Base-by-base conservation (phyloP, 305 asterid genomes). In the Fraxinus latifolia region DNA sequence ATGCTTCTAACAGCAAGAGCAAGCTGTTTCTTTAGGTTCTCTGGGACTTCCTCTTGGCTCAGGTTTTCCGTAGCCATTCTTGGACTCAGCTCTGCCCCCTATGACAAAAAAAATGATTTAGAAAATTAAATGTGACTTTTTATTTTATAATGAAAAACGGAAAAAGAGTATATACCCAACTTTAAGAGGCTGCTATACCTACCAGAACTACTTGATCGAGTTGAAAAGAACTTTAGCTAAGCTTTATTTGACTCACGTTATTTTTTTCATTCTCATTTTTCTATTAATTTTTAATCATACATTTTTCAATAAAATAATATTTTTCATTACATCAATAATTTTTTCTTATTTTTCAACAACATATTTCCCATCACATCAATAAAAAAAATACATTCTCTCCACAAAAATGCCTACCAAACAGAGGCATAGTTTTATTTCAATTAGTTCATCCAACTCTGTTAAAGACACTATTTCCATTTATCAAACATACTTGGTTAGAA, bases 1-100 rank as follows among this genome's bases (percentile, higher is more conserved):
- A 94, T 91, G 86, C 89, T 89, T 90, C 91, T 93, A 80, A 91
- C 92, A 86, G 97, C 94, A 79, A 91, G 81, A 82, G 96, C 97
- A 84, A 95, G 96, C 82, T 87, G 90, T 77, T 86, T 89, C 87
- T 92, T 94, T 29, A 94, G 87, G 85, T 86, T 90, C 42, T 84
- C 76, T 47, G 87, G 87, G 7, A 80, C 87, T 67, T 79, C 92
- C 67, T 79, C 83, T 81, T 80, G 88, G 80, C 76, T 83, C 77
- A 89, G 89, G 80, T 74, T 85, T 23, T 76, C 91, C 75, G 83
- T 83, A 39, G 87, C 92, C 97, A 94, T 90, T 81, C 72, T 87
- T 82, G 84, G 83, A 33, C 82, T 77, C 83, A 4, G 75, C 72
- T 50, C 62, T 15, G 62, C 23, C 8, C 2, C 33, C 29, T 27